Percentiles rank a stretch among this genome's conserved stretches.
phyloP scores from a whole-genome alignment of 139 green algal genomes.

The Ulvella scutata region DNA sequence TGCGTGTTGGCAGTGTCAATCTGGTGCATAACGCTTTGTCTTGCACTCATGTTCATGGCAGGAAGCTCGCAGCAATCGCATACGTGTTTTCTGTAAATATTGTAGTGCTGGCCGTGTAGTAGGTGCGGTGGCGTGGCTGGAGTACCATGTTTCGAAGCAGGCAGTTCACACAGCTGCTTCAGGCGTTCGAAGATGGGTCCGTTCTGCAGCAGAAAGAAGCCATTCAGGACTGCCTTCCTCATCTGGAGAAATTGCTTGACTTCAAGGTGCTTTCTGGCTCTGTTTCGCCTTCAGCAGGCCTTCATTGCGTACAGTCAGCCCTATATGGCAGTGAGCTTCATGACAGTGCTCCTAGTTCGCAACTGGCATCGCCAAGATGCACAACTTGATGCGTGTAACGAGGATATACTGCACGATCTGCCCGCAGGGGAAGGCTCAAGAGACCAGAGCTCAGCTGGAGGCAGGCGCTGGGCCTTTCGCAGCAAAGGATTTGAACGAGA shows the following conservation, averaged over 20 bases:
- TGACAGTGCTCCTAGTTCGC: too few species aligned
- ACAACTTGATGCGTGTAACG: too few species aligned
- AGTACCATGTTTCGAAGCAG: background rate
- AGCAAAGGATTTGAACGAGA: background rate
- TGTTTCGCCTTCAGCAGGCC: background rate
- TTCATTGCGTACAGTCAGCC: background rate
- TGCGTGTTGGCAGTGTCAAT: too few species aligned
- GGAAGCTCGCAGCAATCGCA: too few species aligned
- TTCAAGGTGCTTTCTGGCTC: background rate
- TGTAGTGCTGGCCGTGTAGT: too few species aligned
- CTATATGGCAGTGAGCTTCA: too few species aligned
- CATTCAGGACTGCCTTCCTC: background rate
- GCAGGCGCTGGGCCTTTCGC: background rate
- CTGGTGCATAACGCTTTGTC: too few species aligned
- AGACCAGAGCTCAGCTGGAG: background rate
- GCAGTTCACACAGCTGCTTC: background rate
- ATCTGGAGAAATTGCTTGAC: background rate
- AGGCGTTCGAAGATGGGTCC: background rate
- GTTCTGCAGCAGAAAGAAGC: background rate
- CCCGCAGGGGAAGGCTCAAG: background rate
- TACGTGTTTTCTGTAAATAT: too few species aligned
- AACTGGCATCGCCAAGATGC: too few species aligned
- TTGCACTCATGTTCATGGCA: too few species aligned
- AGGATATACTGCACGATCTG: too few species aligned
- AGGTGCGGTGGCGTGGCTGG: too few species aligned